Evolutionary conservation across 108 stramenopile genomes (phyloP), one percentile per base, ranked within the genome.

Genomic region (Skeletonema menzelii): DNA sequence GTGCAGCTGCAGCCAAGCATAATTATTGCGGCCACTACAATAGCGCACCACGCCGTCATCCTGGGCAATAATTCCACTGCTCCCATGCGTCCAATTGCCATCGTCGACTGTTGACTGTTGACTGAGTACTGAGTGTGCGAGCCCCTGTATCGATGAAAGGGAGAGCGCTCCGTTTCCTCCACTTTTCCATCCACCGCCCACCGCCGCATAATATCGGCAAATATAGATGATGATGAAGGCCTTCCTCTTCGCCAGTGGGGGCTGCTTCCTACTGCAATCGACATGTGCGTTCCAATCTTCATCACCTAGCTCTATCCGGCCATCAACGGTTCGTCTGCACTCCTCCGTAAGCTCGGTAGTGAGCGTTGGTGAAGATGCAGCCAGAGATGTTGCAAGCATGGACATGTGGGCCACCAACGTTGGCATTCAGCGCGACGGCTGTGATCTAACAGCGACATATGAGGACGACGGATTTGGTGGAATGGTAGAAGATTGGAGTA

Each of bases 351-450:
- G 22, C 49, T 20, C 49, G 10, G 49, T 22, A 24, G 49, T 53
- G 0, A 22, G 20, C 61, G 20, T 69, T 1, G 61, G 30, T 1
- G 67, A 69, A 28, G 34, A 69, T 63, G 67, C 67, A 8, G 42
- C 24, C 28, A 28, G 67, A 0, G 34, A 69, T 58, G 20, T 63
- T 8, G 59, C 1, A 61, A 26, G 56, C 60, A 17, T 69, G 28
- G 27, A 69, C 19, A 30, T 62, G 26, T 69, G 67, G 67, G 67
- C 67, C 30, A 62, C 59, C 12, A 56, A 49, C 61, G 22, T 30
- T 22, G 67, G 67, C 14, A 59, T 68, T 6, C 67, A 68, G 20
- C 35, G 49, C 14, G 67, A 47, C 24, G 67, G 67, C 1, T 68
- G 47, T 34, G 30, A 68, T 8, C 56, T 68, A 6, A 60, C 67